phyloP scores from a whole-genome alignment of 2,329 filamentous ascomycete species.

The Torrubiellomyces zombiae region DNA sequence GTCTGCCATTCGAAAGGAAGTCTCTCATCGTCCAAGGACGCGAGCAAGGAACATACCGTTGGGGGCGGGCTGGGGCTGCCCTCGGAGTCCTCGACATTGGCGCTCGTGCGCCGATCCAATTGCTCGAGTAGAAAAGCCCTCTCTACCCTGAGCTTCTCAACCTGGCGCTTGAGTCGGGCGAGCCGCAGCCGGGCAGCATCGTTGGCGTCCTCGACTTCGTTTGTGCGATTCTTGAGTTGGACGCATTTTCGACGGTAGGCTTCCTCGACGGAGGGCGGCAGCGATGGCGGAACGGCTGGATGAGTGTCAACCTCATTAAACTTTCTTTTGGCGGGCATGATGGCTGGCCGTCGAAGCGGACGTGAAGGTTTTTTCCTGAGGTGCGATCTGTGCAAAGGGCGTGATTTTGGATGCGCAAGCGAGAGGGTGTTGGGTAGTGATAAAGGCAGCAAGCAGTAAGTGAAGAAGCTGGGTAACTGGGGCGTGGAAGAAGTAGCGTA shows the following conservation, averaged over 20 bases:
- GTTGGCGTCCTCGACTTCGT: slow-evolving; percentile 83
- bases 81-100: slow-evolving; percentile 62
- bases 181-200: slow-evolving; percentile 69
- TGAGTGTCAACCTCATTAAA: slow-evolving; percentile 19
- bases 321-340: slow-evolving; percentile 20
- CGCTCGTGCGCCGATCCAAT: slow-evolving; percentile 55
- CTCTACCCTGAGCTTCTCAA: slow-evolving; percentile 84
- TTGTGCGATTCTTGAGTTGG: slow-evolving; percentile 77
- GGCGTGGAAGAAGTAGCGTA: too few relatives aligned
- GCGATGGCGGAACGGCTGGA: slow-evolving; percentile 36
- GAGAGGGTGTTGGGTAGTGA: too few relatives aligned
- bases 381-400: neutral
- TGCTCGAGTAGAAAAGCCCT: slow-evolving; percentile 60
- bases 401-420: too few relatives aligned
- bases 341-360: slow-evolving; percentile 2
- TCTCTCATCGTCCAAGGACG: too few relatives aligned
- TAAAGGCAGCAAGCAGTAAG: too few relatives aligned
- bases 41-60: slow-evolving; percentile 48
- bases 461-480: too few relatives aligned
- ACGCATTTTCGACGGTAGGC: slow-evolving; percentile 96
- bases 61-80: slow-evolving; percentile 66
- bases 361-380: neutral
- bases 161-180: slow-evolving; percentile 61
- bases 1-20: too few relatives aligned
- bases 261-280: slow-evolving; percentile 83